These are phyloP conservation scores for Dicorynia guianensis DNA, from an alignment of 306 rosid species.

Conservation along the genomic window DNA sequence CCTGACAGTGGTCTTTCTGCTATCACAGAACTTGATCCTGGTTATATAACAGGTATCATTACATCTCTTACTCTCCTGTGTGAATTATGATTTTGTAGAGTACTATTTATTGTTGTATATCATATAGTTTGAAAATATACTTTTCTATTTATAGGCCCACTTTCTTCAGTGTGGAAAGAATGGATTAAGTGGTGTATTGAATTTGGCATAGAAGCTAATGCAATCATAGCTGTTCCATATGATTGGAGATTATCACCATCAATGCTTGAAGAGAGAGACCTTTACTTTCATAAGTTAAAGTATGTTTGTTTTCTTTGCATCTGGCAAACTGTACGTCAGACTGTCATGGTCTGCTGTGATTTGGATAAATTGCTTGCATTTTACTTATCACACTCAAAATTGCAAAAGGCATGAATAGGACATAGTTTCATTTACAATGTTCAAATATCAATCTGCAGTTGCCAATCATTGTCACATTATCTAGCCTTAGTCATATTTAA, in stretches of 20 bases:
- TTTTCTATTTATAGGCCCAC: constrained; percentile 72
- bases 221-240: constrained; percentile 95
- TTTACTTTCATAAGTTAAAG: constrained; percentile 97
- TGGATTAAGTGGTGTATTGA: constrained; percentile 99
- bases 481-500: neutral
- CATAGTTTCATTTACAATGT: no score
- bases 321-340: constrained; percentile 23
- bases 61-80: neutral
- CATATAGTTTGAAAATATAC: neutral
- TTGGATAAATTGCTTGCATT: constrained; percentile 29
- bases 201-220: constrained; percentile 96
- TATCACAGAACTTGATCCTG: constrained; percentile 97
- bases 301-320: constrained; percentile 52
- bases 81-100: neutral
- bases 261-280: constrained; percentile 94
- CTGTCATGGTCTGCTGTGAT: constrained; percentile 20
- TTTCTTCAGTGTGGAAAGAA: constrained; percentile 96
- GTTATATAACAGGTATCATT: constrained; percentile 83
- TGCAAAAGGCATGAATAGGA: neutral
- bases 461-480: neutral
- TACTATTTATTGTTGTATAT: constrained; percentile 20
- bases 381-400: constrained; percentile 6
- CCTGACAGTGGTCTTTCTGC: constrained; percentile 99
- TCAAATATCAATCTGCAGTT: neutral
- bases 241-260: constrained; percentile 97